Conservation (phyloP, 768 basidiomycete species). For the Phylloporus sp. region DNA sequence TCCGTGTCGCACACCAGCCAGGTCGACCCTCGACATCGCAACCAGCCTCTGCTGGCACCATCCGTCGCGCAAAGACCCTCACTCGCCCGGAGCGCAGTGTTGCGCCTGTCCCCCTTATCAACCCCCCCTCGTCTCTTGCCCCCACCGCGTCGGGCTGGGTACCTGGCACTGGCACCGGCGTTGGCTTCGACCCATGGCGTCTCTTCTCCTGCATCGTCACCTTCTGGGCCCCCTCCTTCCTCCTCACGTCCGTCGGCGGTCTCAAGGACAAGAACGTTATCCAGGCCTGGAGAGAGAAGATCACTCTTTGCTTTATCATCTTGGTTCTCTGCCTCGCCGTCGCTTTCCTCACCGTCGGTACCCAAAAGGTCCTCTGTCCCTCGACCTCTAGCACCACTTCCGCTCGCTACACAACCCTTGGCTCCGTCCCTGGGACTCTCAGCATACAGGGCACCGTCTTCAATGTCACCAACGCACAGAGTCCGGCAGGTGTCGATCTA, state of each 20-base stretch:
- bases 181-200: conserved; percentile 63
- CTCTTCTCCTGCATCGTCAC: conserved; percentile 76
- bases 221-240: conserved; percentile 84
- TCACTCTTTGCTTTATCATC: conserved; percentile 88
- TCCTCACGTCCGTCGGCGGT: conserved; percentile 72
- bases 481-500: conserved; percentile 54
- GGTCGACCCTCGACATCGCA: too few relatives aligned
- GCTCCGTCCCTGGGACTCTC: conserved; percentile 57
- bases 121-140: conserved; percentile 56
- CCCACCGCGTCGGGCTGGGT: conserved; percentile 37
- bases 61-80: conserved; percentile 91
- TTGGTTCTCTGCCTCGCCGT: conserved; percentile 69
- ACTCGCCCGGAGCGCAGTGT: conserved; percentile 94
- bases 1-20: conserved; percentile 15
- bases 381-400: conserved; percentile 41
- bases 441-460: conserved; percentile 74
- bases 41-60: too few relatives aligned
- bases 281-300: conserved; percentile 98
- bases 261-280: conserved; percentile 71
- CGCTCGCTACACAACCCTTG: conserved; percentile 50
- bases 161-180: conserved; percentile 27
- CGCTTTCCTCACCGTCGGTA: conserved; percentile 92
- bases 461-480: conserved; percentile 57
- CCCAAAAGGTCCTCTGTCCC: conserved; percentile 91
- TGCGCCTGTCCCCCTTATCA: conserved; percentile 91